Conservation (phyloP, 2,329 filamentous ascomycete genomes). For the Alternaria arborescens region DNA sequence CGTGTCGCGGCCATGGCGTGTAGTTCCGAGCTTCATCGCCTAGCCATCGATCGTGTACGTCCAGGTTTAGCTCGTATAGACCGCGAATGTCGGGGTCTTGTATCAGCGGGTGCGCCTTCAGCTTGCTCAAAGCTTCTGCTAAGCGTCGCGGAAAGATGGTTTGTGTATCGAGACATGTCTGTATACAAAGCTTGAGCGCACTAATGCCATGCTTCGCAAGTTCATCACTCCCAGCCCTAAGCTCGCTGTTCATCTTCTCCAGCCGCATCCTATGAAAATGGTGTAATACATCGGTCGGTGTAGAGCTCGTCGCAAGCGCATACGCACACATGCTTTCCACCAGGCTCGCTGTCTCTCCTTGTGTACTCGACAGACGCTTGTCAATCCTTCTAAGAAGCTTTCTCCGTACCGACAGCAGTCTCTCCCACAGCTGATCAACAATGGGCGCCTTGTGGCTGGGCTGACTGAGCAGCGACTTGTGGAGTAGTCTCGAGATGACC, state of each 20-base stretch:
- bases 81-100: constrained; percentile 72
- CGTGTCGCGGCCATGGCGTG: constrained; percentile 85
- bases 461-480: constrained; percentile 76
- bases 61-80: constrained; percentile 76
- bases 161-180: constrained; percentile 80
- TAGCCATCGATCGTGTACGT: constrained; percentile 81
- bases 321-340: constrained; percentile 82
- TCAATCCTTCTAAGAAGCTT: constrained; percentile 73
- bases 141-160: constrained; percentile 76
- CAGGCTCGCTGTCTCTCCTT: constrained; percentile 58
- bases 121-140: constrained; percentile 70
- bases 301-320: constrained; percentile 80
- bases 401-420: constrained; percentile 67
- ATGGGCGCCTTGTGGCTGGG: constrained; percentile 57
- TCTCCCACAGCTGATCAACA: constrained; percentile 71
- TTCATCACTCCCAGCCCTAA: constrained; percentile 60
- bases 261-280: constrained; percentile 80
- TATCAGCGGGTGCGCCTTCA: constrained; percentile 77
- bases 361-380: constrained; percentile 53
- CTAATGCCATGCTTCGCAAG: constrained; percentile 65
- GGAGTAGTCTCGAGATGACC: constrained; percentile 77
- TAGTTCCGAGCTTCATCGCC: constrained; percentile 84
- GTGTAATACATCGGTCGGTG: constrained; percentile 77
- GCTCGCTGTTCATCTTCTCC: constrained; percentile 70
- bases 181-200: constrained; percentile 76